These are phyloP conservation scores for Nemania bipapillata DNA, from an alignment of 2,329 filamentous ascomycete species.

Conservation along the genomic window DNA sequence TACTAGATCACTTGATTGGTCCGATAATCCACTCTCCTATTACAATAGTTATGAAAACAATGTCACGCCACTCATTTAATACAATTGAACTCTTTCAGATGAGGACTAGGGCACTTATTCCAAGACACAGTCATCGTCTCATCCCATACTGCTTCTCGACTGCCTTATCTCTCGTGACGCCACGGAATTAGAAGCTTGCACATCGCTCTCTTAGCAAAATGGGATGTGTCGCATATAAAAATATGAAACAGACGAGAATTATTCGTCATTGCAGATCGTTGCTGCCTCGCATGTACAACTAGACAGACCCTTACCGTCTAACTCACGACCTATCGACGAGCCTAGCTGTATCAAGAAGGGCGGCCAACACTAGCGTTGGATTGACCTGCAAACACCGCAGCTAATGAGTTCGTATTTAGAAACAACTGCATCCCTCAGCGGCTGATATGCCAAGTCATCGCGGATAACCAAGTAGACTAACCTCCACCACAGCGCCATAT, in stretches of 20 bases:
- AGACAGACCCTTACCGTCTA: neutral
- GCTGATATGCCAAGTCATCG: neutral
- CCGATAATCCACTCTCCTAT: too few species aligned
- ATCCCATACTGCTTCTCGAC: conserved; percentile 39
- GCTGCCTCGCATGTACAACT: neutral
- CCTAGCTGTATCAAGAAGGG: too few species aligned
- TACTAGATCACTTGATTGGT: neutral
- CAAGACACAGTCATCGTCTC: conserved; percentile 37
- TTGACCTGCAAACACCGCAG: neutral
- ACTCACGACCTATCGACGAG: neutral
- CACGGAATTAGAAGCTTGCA: conserved; percentile 27
- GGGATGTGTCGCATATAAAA: too few species aligned
- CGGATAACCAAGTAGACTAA: neutral
- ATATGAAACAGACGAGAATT: too few species aligned
- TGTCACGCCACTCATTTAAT: neutral
- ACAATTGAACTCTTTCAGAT: conserved; percentile 9
- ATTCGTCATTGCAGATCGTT: too few species aligned
- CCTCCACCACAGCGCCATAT: too few species aligned
- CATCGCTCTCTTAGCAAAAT: neutral
- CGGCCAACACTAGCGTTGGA: neutral
- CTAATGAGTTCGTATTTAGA: neutral
- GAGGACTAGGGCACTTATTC: conserved; percentile 15
- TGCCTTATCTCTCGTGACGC: conserved; percentile 26
- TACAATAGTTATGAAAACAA: conserved; percentile 1
- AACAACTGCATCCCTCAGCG: neutral